A percentile compares a stretch with the other conserved stretches of the same genome.
phyloP scores from a whole-genome alignment of 1,284 basidiomycete genomes.

The Irpex sp. region DNA sequence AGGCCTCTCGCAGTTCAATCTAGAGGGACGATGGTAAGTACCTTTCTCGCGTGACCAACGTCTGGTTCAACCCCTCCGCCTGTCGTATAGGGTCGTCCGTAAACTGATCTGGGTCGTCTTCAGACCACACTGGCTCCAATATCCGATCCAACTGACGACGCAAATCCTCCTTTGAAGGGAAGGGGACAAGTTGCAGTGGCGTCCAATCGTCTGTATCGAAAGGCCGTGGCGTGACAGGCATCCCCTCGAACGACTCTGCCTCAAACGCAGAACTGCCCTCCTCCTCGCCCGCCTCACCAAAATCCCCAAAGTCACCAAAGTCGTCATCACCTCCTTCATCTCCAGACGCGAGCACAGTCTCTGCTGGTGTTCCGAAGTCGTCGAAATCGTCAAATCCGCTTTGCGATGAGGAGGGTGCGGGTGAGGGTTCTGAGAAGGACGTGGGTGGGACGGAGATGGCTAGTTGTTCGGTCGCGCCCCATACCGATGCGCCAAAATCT shows the following conservation, averaged over 20 bases:
- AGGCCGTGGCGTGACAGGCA: conserved; percentile 32
- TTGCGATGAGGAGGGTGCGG: conserved; percentile 29
- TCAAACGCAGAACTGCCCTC: conserved; percentile 30
- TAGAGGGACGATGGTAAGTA: conserved; percentile 29
- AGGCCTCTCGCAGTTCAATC: conserved; percentile 13
- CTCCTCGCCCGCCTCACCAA: conserved; percentile 57
- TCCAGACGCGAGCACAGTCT: conserved; percentile 31
- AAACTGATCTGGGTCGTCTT: conserved; percentile 43
- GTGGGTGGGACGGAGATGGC: conserved; percentile 18
- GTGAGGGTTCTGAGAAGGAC: conserved; percentile 15
- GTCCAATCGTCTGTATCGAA: conserved; percentile 42
- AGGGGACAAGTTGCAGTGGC: conserved; percentile 59
- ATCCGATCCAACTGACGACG: conserved; percentile 59
- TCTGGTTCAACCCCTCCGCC: conserved; percentile 73
- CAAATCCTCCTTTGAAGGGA: conserved; percentile 53
- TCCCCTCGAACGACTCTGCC: conserved; percentile 38
- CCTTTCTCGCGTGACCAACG: conserved; percentile 72
- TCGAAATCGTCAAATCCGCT: conserved; percentile 61
- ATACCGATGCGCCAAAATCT: conserved; percentile 64
- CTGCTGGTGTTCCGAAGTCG: conserved; percentile 58
- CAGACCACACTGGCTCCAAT: conserved; percentile 59
- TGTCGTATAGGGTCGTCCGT: conserved; percentile 74
- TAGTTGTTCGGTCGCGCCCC: conserved; percentile 44
- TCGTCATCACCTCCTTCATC: conserved; percentile 63
- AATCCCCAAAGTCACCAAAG: conserved; percentile 85